A percentile compares a stretch with the other conserved stretches of the same genome.
Evolutionary conservation across 2,329 filamentous ascomycete species (phyloP).

Genomic region (Didymella arachidicola): DNA sequence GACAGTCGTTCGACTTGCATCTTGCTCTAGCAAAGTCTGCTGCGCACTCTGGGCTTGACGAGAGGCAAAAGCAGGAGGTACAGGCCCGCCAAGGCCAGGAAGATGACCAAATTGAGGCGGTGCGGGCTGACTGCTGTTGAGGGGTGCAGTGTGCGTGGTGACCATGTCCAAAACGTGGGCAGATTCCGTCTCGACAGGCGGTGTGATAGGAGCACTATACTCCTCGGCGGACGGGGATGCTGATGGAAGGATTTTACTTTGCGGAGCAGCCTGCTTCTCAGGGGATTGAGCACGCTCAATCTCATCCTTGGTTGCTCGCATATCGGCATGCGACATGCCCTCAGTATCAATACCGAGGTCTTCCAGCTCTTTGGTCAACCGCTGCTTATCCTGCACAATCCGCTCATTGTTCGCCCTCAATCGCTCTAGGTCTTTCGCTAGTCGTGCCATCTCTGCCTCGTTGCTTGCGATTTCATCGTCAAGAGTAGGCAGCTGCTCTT

Average conservation of each 20-base stretch:
- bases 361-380: slow-evolving; percentile 59
- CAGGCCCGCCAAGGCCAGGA: slow-evolving; percentile 27
- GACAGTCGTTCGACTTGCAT: not conserved
- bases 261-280: slow-evolving; percentile 5
- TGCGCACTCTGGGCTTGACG: not conserved
- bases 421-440: slow-evolving; percentile 57
- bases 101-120: slow-evolving; percentile 12
- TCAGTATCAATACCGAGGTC: slow-evolving; percentile 58
- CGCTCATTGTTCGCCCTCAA: slow-evolving; percentile 50
- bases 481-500: slow-evolving; percentile 56
- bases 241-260: not conserved
- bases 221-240: not conserved
- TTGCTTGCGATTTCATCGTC: slow-evolving; percentile 55
- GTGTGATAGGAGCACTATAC: not conserved
- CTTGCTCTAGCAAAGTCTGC: not conserved
- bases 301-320: slow-evolving; percentile 54
- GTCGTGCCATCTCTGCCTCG: slow-evolving; percentile 50
- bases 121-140: slow-evolving; percentile 3
- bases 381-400: slow-evolving; percentile 52
- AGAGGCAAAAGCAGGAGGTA: not conserved
- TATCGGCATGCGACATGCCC: slow-evolving; percentile 55
- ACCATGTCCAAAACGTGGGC: not conserved
- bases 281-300: slow-evolving; percentile 41
- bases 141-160: not conserved
- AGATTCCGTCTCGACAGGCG: not conserved